phyloP scores from a whole-genome alignment of 192 early-diverging fungal species.

The Phlyctochytrium arcticum region DNA sequence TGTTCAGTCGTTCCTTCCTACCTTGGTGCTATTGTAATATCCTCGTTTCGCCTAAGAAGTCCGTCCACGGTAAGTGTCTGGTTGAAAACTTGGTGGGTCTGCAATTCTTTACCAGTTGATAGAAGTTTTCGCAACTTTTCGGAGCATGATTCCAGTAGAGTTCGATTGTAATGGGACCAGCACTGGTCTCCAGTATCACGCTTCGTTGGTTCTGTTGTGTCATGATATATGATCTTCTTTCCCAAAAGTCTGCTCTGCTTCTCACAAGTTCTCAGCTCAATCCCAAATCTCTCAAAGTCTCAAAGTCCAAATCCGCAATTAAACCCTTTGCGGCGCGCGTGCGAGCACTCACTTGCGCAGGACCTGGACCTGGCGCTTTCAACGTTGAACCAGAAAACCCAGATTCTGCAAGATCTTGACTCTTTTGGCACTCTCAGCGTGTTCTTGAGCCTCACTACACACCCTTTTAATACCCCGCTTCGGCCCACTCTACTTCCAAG shows the following conservation, averaged over 20 bases:
- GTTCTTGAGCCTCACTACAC: no score
- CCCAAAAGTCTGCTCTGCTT: no score
- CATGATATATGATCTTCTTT: neutral
- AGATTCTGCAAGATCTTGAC: no score
- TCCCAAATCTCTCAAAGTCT: neutral
- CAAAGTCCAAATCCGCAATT: neutral
- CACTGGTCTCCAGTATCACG: constrained; percentile 37
- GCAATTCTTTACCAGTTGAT: constrained; percentile 68
- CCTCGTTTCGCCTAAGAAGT: constrained; percentile 63
- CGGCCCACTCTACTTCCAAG: no score
- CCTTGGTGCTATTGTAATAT: constrained; percentile 76
- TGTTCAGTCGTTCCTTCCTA: no score
- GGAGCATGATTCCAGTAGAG: constrained; percentile 86
- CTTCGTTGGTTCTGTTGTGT: neutral
- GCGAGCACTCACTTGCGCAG: no score
- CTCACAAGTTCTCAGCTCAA: no score
- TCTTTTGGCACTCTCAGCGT: no score
- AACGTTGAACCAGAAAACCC: neutral
- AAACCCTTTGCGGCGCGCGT: no score
- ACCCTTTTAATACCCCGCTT: no score
- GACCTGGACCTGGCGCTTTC: no score
- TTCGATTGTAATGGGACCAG: constrained; percentile 67
- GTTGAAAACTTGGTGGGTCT: neutral
- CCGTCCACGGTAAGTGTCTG: no score
- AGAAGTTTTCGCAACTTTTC: constrained; percentile 80